Conservation (phyloP, 352 stramenopile genomes). For the Pythium sukuiense region DNA sequence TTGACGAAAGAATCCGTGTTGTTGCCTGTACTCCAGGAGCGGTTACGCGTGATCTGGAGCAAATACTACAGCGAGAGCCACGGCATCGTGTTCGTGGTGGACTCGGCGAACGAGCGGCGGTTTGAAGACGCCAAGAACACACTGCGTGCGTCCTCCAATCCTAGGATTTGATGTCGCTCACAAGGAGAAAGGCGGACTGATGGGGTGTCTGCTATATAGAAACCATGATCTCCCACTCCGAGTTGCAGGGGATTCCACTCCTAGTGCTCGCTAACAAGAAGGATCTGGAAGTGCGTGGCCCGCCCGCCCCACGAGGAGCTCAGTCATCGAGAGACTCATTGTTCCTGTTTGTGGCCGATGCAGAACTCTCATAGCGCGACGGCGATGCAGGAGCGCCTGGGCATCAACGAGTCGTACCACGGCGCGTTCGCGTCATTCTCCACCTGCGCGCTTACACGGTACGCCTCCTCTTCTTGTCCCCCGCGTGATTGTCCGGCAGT, state of each 20-base stretch:
- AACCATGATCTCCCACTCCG: conserved; percentile 75
- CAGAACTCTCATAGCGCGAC: conserved; percentile 42
- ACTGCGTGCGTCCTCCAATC: conserved; percentile 51
- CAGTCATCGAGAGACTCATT: background rate
- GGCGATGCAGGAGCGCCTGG: conserved; percentile 45
- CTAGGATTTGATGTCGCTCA: background rate
- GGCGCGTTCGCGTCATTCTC: conserved; percentile 45
- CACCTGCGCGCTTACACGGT: conserved; percentile 67
- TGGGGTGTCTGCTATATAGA: conserved; percentile 31
- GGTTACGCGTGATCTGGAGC: conserved; percentile 89
- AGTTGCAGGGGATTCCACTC: conserved; percentile 80
- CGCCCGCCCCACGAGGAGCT: background rate
- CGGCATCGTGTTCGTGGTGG: conserved; percentile 90
- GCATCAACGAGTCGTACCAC: conserved; percentile 37
- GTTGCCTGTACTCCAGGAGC: background rate
- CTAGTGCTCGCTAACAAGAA: conserved; percentile 92
- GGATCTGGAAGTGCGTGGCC: conserved; percentile 54
- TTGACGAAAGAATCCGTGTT: background rate
- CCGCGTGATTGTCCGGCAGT: background rate
- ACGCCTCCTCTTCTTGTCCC: background rate
- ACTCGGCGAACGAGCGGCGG: conserved; percentile 80
- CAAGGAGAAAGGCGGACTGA: too few relatives aligned
- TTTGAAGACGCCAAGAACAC: conserved; percentile 90
- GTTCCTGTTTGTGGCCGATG: background rate
- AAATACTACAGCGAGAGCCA: conserved; percentile 94